Percentiles rank a stretch among this genome's conserved stretches.
Evolutionary conservation across 257 asterid species (phyloP).

Genomic region (Leonotis leonurus): DNA sequence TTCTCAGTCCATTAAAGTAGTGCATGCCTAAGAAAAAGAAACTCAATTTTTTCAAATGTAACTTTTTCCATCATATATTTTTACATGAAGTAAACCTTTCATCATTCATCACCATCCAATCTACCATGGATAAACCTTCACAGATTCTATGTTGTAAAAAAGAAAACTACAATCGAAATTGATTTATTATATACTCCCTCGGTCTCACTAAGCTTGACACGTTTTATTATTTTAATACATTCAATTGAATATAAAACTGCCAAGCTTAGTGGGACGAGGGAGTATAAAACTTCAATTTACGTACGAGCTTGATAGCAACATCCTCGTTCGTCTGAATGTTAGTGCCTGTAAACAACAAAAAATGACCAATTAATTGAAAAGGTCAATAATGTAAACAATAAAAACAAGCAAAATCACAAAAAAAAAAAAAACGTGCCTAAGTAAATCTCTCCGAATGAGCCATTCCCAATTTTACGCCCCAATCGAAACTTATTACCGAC

Average conservation of each 20-base stretch:
- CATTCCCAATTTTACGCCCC: conserved; percentile 67
- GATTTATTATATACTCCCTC: too few species aligned
- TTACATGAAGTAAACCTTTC: background rate
- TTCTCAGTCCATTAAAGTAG: background rate
- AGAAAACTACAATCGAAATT: too few species aligned
- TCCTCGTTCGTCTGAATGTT: conserved; percentile 68
- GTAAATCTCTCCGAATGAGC: conserved; percentile 68
- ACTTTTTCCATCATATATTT: too few species aligned
- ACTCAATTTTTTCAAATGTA: too few species aligned
- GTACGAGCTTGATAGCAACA: conserved; percentile 61
- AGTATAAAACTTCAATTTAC: conserved; percentile 4
- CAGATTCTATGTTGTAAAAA: background rate
- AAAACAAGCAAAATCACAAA: background rate
- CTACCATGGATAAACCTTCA: background rate
- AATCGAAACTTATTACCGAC: conserved; percentile 56
- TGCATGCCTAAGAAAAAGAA: too few species aligned
- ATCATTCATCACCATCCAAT: conserved; percentile 4
- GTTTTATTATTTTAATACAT: too few species aligned
- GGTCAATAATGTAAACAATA: background rate
- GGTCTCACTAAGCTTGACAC: too few species aligned
- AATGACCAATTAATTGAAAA: background rate
- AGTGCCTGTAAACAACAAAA: conserved; percentile 32
- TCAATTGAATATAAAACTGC: too few species aligned
- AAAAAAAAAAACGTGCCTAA: conserved; percentile 37
- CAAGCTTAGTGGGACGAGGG: too few species aligned